Percentiles rank a stretch among this genome's conserved stretches.
These are phyloP conservation scores for Ganoderma meredithae DNA, from an alignment of 1,284 basidiomycete genomes.

Conservation along the genomic window DNA sequence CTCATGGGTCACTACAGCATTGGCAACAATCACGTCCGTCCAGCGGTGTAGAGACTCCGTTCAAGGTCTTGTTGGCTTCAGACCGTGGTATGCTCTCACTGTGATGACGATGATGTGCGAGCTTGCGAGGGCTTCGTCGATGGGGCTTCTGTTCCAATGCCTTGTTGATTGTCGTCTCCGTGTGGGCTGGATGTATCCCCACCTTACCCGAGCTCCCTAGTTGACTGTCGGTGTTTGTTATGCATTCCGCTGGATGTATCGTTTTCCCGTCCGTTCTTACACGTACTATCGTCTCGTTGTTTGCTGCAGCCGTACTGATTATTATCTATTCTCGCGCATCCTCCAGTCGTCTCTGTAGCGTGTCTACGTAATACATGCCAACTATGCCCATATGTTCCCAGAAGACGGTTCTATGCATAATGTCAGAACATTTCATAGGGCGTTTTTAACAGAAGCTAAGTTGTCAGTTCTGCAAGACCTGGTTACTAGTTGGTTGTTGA, in stretches of 20 bases:
- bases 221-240: constrained; percentile 24
- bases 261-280: constrained; percentile 1
- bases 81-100: constrained; percentile 35
- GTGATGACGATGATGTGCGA: constrained; percentile 41
- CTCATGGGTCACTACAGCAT: constrained; percentile 26
- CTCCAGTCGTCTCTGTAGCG: neutral
- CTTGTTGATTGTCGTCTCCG: constrained; percentile 17
- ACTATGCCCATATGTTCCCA: neutral
- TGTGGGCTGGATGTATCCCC: constrained; percentile 21
- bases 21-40: constrained; percentile 45
- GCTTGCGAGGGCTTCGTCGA: constrained; percentile 19
- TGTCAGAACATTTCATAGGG: too few species aligned
- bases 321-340: constrained; percentile 14
- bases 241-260: constrained; percentile 14
- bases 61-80: constrained; percentile 27
- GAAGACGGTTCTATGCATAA: neutral
- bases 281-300: constrained; percentile 11
- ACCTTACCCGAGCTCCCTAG: constrained; percentile 23
- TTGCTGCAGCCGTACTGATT: constrained; percentile 5
- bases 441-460: neutral
- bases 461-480: neutral
- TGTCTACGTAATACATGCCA: constrained; percentile 10
- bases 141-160: constrained; percentile 17
- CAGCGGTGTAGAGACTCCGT: constrained; percentile 36
- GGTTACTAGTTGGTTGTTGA: neutral